Evolutionary conservation across 2,329 filamentous ascomycete species (phyloP).

Genomic region (Claviceps sorghi): DNA sequence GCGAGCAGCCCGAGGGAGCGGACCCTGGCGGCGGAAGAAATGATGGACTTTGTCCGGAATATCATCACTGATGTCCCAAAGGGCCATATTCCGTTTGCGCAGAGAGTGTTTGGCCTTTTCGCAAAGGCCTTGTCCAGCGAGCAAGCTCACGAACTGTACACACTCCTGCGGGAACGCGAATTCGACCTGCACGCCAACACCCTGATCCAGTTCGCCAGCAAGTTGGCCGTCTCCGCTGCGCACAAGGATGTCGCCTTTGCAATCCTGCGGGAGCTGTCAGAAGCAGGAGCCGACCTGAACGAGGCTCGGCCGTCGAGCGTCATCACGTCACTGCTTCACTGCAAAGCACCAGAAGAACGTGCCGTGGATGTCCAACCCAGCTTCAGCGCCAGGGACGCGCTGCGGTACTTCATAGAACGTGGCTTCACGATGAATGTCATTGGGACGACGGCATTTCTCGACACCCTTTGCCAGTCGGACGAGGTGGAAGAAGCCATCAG

Average conservation of each 20-base stretch:
- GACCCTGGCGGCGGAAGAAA: conserved; percentile 14
- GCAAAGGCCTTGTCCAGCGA: conserved; percentile 16
- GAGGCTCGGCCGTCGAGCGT: conserved; percentile 33
- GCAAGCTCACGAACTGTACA: conserved; percentile 22
- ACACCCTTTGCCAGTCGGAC: conserved; percentile 48
- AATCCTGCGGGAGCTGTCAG: conserved; percentile 24
- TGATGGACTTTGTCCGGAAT: conserved; percentile 16
- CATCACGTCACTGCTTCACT: conserved; percentile 44
- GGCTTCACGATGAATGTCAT: conserved; percentile 49
- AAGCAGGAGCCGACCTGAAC: conserved; percentile 29
- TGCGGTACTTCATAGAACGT: conserved; percentile 35
- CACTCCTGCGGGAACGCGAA: conserved; percentile 15
- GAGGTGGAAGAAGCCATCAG: conserved; percentile 22
- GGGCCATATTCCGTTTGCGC: conserved; percentile 21
- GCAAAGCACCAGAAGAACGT: conserved; percentile 10
- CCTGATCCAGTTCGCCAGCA: conserved; percentile 30
- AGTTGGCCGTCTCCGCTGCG: conserved; percentile 24
- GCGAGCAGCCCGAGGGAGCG: conserved; percentile 11
- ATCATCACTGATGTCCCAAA: conserved; percentile 15
- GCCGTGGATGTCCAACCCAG: conserved; percentile 7
- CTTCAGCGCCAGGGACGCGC: conserved; percentile 18
- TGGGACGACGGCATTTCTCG: conserved; percentile 52
- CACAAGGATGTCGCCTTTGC: conserved; percentile 30
- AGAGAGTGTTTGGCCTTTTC: conserved; percentile 23
- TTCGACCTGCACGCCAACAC: conserved; percentile 28